Base-by-base conservation (phyloP, 2,329 filamentous ascomycete species). In the Diplodia mutila region DNA sequence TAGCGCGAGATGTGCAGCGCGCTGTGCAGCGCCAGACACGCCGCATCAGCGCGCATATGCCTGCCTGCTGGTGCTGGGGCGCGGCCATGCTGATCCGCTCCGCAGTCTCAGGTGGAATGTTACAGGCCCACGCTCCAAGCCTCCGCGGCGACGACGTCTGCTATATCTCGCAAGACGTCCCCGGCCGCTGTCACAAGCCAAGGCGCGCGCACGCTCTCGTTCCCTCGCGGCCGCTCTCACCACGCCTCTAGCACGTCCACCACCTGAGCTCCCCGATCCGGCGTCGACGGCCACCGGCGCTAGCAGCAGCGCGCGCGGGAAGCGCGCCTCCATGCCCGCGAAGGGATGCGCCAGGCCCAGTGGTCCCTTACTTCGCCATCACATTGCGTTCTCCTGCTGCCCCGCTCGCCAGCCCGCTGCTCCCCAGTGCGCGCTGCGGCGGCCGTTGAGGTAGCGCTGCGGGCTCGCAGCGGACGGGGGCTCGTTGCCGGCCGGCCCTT, bases 351-450 rank as follows among this genome's bases (percentile, higher is more conserved):
- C 55, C 55, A 48, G 55, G 55, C 55, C 55, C 54, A 46, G 63
- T 54, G 32, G 63, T 65, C 63, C 63, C 63, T 65, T 65, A 65
- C 63, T 65, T 65, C 51, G 61, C 61, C 55, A 18, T 53, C 61
- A 46, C 46, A 54, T 65, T 65, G 49, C 63, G 32, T 53, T 65
- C 61, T 65, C 46, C 8, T 18, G 14, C 42, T 21, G 53, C 54
- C 54, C 54, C 54, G 54, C 54, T 53, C 21, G 25, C 54, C 37
- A 21, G 34, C 54, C 37, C 23, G 9, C 53, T 12, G 53, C 32
- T 32, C 32, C 23, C 27, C 52, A 37, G 52, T 5, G 48, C 52
- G 52, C 52, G 53, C 53, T 16, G 37, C 54, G 54, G 54, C 34
- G 55, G 54, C 34, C 54, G 55, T 61, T 61, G 55, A 48, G 39